A percentile compares a stretch with the other conserved stretches of the same genome.
phyloP scores from a whole-genome alignment of 257 asterid genomes.

The Solanum chiquidenum region DNA sequence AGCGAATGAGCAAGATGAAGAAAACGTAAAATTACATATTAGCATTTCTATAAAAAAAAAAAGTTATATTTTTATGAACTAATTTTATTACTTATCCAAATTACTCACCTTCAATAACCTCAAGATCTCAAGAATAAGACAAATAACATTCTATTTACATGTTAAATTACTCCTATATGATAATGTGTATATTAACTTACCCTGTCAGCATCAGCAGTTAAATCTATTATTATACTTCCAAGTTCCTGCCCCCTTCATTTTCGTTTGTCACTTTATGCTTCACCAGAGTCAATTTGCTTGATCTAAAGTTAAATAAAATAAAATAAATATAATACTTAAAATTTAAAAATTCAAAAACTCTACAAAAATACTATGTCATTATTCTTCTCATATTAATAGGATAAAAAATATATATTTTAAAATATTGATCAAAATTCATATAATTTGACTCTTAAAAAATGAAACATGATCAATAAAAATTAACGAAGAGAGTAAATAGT shows the following conservation, averaged over 20 bases:
- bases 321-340: not conserved
- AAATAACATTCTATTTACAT: not conserved
- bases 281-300: not conserved
- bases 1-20: not conserved
- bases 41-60: no score
- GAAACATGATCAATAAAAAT: not conserved
- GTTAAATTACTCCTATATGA: not conserved
- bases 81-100: not conserved
- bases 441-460: rapidly evolving
- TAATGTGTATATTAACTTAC: not conserved
- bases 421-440: not conserved
- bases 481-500: not conserved
- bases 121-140: not conserved
- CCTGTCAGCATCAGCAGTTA: not conserved
- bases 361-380: not conserved
- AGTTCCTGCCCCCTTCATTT: no score
- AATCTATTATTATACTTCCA: not conserved
- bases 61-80: no score
- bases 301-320: not conserved
- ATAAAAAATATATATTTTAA: no score
- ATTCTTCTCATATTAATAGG: not conserved
- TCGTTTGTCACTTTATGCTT: not conserved
- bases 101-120: not conserved
- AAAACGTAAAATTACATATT: no score
- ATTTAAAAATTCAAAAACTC: not conserved